Evolutionary conservation across 2,329 filamentous ascomycete species (phyloP).

Genomic region (Colletotrichum sp.): DNA sequence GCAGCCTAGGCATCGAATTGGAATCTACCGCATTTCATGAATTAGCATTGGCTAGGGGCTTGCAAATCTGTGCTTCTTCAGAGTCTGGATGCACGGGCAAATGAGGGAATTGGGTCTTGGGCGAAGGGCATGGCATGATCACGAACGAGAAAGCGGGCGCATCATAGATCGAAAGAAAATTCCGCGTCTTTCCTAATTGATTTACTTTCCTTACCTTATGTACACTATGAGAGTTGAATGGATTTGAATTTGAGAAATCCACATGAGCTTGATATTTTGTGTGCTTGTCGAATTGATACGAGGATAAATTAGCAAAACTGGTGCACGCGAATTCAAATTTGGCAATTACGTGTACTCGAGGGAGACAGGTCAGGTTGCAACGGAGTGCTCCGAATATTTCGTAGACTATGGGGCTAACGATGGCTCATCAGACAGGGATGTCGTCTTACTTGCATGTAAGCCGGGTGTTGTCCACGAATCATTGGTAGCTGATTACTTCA

Average conservation of each 20-base stretch:
- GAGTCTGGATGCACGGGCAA: not conserved
- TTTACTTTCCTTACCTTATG: not conserved
- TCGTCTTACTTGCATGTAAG: not conserved
- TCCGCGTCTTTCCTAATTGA: not conserved
- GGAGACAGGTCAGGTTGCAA: not conserved
- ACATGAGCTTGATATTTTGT: not conserved
- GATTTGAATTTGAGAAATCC: not conserved
- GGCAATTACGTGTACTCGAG: not conserved
- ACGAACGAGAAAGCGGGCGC: not conserved
- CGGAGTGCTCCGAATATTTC: not conserved
- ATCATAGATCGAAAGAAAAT: conserved; percentile 9
- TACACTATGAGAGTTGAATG: not conserved
- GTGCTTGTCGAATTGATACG: not conserved
- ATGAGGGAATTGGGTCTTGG: not conserved
- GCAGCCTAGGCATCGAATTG: not conserved
- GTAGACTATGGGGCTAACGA: not conserved
- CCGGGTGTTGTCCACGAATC: not conserved
- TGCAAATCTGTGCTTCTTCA: not conserved
- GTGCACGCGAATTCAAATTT: not conserved
- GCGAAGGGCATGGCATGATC: not conserved
- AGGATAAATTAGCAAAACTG: not conserved
- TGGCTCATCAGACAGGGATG: not conserved
- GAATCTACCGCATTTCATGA: not conserved
- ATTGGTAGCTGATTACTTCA: not conserved
- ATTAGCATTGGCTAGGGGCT: not conserved